Conservation (phyloP, 2,329 filamentous ascomycete species). For the Teratosphaeria viscida region DNA sequence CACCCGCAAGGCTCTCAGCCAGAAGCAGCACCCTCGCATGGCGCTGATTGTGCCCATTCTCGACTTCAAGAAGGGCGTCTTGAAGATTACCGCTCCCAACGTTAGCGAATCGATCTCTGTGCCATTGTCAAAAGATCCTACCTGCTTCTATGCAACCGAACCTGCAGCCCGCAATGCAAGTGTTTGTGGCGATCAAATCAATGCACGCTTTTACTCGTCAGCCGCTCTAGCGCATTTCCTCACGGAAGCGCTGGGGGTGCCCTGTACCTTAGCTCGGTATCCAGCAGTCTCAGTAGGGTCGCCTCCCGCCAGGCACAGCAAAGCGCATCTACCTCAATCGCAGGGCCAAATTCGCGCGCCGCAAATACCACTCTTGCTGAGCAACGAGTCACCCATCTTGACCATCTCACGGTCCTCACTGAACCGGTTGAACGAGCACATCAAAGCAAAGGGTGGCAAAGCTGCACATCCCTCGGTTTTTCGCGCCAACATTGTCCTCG, state of each 20-base stretch:
- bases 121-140: conserved; percentile 59
- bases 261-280: conserved; percentile 76
- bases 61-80: conserved; percentile 55
- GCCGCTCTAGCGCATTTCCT: conserved; percentile 64
- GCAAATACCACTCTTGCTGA: conserved; percentile 57
- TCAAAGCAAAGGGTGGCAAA: conserved; percentile 52
- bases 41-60: conserved; percentile 66
- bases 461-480: conserved; percentile 65
- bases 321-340: conserved; percentile 50
- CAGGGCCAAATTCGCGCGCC: conserved; percentile 17
- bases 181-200: conserved; percentile 74
- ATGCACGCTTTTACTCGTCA: conserved; percentile 59
- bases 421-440: conserved; percentile 62
- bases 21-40: conserved; percentile 85
- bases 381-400: conserved; percentile 90
- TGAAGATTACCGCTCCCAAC: conserved; percentile 46
- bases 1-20: conserved; percentile 72
- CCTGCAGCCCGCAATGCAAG: conserved; percentile 40
- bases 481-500: conserved; percentile 76
- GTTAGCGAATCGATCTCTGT: conserved; percentile 28
- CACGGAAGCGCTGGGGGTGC: conserved; percentile 59
- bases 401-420: conserved; percentile 73
- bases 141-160: conserved; percentile 38
- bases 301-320: conserved; percentile 55
- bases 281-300: conserved; percentile 50